A percentile compares a stretch with the other conserved stretches of the same genome.
These are phyloP conservation scores for Aspergillus tanneri DNA, from an alignment of 2,329 filamentous ascomycete species.

Conservation along the genomic window DNA sequence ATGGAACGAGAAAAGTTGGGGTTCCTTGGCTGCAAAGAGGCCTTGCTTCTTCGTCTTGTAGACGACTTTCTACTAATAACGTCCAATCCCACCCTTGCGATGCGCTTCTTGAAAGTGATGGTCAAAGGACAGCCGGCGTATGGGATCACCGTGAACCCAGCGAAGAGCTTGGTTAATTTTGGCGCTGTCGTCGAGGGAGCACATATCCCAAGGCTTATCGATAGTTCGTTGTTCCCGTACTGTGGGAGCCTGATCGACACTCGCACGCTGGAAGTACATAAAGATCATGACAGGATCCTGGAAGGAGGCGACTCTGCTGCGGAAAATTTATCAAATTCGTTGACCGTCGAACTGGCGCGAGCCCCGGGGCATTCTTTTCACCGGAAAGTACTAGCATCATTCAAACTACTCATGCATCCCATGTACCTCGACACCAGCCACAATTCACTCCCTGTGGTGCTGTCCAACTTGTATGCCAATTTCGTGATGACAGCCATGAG, in stretches of 20 bases:
- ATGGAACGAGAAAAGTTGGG: constrained; percentile 68
- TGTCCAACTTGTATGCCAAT: constrained; percentile 71
- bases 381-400: constrained; percentile 69
- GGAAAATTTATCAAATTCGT: constrained; percentile 62
- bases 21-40: constrained; percentile 63
- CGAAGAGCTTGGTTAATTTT: constrained; percentile 86
- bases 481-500: constrained; percentile 79
- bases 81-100: constrained; percentile 64
- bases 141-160: constrained; percentile 71
- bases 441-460: constrained; percentile 68
- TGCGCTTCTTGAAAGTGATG: constrained; percentile 75
- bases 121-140: constrained; percentile 74
- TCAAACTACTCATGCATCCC: constrained; percentile 78
- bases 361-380: constrained; percentile 74
- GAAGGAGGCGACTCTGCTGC: constrained; percentile 53
- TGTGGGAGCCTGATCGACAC: constrained; percentile 80
- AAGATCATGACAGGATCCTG: constrained; percentile 57
- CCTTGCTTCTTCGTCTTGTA: constrained; percentile 75
- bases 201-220: constrained; percentile 52
- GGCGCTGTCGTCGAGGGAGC: constrained; percentile 58
- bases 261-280: constrained; percentile 69
- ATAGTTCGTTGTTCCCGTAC: constrained; percentile 68
- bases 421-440: constrained; percentile 59
- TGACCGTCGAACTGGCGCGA: constrained; percentile 76
- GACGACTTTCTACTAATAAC: constrained; percentile 94